Percentiles rank a stretch among this genome's conserved stretches.
phyloP scores from a whole-genome alignment of 2,329 filamentous ascomycete genomes.

The Botrytis fabae region DNA sequence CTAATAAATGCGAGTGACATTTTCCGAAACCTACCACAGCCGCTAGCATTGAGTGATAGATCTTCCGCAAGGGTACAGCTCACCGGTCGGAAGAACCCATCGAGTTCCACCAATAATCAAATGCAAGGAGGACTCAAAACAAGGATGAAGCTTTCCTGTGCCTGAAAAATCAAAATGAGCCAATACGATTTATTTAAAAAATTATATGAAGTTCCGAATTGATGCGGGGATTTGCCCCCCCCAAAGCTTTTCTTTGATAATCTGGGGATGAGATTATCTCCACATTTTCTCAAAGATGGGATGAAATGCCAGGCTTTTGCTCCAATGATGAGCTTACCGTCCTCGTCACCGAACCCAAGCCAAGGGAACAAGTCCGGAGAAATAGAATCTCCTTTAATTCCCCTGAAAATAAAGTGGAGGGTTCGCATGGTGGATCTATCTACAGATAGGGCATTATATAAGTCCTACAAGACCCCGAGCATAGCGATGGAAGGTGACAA shows the following conservation, averaged over 20 bases:
- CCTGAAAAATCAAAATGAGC: background rate
- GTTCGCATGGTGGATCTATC: background rate
- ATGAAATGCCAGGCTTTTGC: background rate
- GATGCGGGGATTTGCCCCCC: constrained; percentile 1
- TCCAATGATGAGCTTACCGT: background rate
- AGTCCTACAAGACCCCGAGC: background rate
- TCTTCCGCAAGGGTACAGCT: background rate
- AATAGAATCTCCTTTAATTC: background rate
- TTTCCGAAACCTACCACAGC: background rate
- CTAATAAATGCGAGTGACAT: background rate
- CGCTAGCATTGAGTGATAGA: background rate
- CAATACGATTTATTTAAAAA: background rate
- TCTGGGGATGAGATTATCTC: constrained; percentile 11
- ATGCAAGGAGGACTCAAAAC: background rate
- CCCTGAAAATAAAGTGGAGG: background rate
- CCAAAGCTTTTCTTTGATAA: background rate
- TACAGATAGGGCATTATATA: constrained; percentile 13
- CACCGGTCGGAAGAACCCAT: background rate
- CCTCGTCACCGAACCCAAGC: background rate
- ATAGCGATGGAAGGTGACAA: background rate
- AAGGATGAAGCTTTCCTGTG: constrained; percentile 6
- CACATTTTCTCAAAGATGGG: constrained; percentile 6
- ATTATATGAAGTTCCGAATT: background rate
- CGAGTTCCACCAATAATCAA: constrained; percentile 15
- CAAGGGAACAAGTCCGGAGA: constrained; percentile 5